These are phyloP conservation scores for Endogone sp. DNA, from an alignment of 192 early-diverging fungal species.

Conservation along the genomic window DNA sequence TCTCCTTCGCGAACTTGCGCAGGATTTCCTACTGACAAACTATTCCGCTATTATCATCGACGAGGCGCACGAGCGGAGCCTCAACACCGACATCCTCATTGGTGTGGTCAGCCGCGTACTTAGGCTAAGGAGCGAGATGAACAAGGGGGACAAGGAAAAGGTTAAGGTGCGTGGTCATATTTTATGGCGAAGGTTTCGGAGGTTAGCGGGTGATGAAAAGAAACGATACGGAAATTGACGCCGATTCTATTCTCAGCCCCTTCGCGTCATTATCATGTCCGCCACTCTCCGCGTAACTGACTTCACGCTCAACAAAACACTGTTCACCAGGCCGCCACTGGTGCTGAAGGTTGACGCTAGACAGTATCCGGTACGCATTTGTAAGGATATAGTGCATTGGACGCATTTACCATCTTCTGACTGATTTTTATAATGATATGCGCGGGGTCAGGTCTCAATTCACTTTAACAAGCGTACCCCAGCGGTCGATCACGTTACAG, in stretches of 20 bases:
- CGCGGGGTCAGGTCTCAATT: slow-evolving; percentile 57
- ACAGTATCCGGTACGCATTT: slow-evolving; percentile 72
- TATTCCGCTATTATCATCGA: slow-evolving; percentile 98
- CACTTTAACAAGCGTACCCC: slow-evolving; percentile 96
- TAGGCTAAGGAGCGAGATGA: slow-evolving; percentile 63
- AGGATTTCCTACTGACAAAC: slow-evolving; percentile 82
- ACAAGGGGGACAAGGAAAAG: slow-evolving; percentile 43
- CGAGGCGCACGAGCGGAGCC: slow-evolving; percentile 97
- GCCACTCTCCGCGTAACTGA: slow-evolving; percentile 97
- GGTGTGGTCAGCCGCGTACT: slow-evolving; percentile 94
- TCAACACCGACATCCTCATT: slow-evolving; percentile 98
- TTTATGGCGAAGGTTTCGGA: slow-evolving; percentile 6
- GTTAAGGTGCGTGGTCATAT: slow-evolving; percentile 27
- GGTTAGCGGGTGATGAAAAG: not conserved
- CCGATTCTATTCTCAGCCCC: slow-evolving; percentile 45
- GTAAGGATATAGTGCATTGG: not conserved
- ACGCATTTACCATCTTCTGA: not conserved
- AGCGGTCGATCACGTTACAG: slow-evolving; percentile 76
- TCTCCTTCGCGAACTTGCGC: slow-evolving; percentile 86
- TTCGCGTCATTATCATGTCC: slow-evolving; percentile 97
- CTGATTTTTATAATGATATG: not conserved
- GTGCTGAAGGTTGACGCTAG: slow-evolving; percentile 90
- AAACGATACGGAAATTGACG: not conserved
- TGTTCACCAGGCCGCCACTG: slow-evolving; percentile 74
- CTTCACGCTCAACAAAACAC: slow-evolving; percentile 78